Conservation (phyloP, 208 protist genomes). For the Wallacemonas sp. region DNA sequence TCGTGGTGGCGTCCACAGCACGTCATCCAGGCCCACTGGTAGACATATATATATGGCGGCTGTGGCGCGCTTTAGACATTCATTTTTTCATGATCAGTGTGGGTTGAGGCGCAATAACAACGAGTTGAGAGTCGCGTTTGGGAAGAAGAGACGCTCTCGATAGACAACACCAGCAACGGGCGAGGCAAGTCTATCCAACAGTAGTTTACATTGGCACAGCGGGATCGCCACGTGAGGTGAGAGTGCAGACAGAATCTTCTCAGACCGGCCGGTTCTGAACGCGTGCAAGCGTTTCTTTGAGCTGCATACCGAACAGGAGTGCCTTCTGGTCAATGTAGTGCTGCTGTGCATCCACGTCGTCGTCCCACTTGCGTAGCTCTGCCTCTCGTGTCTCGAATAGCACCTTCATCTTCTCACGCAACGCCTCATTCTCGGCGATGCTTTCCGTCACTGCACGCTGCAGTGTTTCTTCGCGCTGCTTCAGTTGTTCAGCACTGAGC, state of each 20-base stretch:
- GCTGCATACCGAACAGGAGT: conserved; percentile 84
- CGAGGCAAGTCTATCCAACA: no score
- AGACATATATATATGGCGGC: no score
- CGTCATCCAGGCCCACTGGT: no score
- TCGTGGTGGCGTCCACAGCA: no score
- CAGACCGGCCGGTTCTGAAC: conserved; percentile 16
- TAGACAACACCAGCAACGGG: no score
- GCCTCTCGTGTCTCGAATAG: conserved; percentile 50
- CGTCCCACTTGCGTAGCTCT: conserved; percentile 81
- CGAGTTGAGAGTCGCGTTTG: no score
- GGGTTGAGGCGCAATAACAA: no score
- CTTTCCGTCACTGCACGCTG: conserved; percentile 62
- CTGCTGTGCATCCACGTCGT: conserved; percentile 76
- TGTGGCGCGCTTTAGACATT: no score
- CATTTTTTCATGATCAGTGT: no score
- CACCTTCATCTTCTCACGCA: conserved; percentile 61
- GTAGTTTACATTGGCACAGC: no score
- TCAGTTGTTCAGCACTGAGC: conserved; percentile 79
- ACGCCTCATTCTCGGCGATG: conserved; percentile 65
- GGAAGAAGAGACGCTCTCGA: no score
- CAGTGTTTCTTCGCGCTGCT: conserved; percentile 66
- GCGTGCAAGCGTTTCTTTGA: conserved; percentile 77
- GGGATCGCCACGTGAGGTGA: no score
- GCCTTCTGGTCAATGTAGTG: conserved; percentile 89
- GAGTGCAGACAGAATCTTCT: neutral